Base-by-base conservation (phyloP, 2,329 filamentous ascomycete genomes). In the Penicillium sp. region DNA sequence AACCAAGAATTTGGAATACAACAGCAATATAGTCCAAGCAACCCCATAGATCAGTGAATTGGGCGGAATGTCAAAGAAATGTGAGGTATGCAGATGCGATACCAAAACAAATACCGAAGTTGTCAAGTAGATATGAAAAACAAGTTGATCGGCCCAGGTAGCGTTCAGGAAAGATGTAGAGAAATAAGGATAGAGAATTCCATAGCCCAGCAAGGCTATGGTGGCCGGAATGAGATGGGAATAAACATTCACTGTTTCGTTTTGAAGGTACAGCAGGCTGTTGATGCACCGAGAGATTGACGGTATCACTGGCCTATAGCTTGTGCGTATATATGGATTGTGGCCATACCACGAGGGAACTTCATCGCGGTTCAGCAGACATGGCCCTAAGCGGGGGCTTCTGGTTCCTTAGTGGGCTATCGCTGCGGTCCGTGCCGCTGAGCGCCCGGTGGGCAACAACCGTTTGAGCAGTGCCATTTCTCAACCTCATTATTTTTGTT, bases 1-100 rank as follows among this genome's bases (percentile, higher is more conserved):
- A 64, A 2, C 71, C 72, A 22, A 73, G 46, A 11, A 69, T 73
- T 12, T 72, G 63, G 4, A 59, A 59, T 4, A 74, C 48, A 31
- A 74, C 74, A 0, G 71, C 72, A 5, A 68, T 60, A 48, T 70
- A 73, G 53, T 74, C 72, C 17, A 68, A 56, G 11, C 67, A 57
- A 6, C 69, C 48, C 64, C 67, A 71, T 0, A 63, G 43, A 41
- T 59, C 52, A 6, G 61, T 60, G 4, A 73, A 57, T 4, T 43
- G 35, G 19, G 58, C 50, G 1, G 70, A 74, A 56, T 74, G 72
- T 50, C 67, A 69, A 33, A 71, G 62, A n/a, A 71, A 47, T 0
- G 71, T 73, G 51, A 73, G 72, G 44, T 71, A 74, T 30, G 65
- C 40, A 4, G 68, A 55, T 22, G 69, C 73, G 8, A 56, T 49